Percentiles rank a stretch among this genome's conserved stretches.
phyloP scores from a whole-genome alignment of 805 yeast genomes.

The Jamesozyma lodderae region DNA sequence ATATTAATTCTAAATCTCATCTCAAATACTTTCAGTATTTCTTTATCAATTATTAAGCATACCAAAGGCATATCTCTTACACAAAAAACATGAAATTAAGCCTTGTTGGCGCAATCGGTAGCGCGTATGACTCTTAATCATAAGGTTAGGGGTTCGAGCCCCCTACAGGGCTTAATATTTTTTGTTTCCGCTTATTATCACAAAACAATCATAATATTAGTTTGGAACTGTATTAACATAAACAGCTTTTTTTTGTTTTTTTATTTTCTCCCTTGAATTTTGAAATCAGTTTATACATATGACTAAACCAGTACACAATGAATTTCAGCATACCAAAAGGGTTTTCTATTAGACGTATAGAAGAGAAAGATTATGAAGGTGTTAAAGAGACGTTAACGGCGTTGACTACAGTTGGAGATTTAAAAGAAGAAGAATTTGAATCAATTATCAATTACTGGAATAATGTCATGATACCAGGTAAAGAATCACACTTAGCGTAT shows the following conservation, averaged over 20 bases:
- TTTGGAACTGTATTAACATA: no score
- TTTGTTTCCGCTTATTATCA: no score
- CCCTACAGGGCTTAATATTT: slow-evolving; percentile 12
- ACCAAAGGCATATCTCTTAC: background rate
- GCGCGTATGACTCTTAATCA: slow-evolving; percentile 14
- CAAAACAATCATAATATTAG: no score
- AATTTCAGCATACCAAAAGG: slow-evolving; percentile 31
- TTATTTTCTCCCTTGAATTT: background rate
- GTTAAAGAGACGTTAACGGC: slow-evolving; percentile 54
- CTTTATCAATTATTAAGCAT: no score
- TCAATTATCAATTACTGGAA: slow-evolving; percentile 53
- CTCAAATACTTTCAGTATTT: no score
- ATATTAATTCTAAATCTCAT: no score
- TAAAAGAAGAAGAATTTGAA: slow-evolving; percentile 43
- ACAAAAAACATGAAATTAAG: background rate
- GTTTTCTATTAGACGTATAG: slow-evolving; percentile 53
- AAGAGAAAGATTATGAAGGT: slow-evolving; percentile 46
- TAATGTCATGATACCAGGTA: slow-evolving; percentile 18
- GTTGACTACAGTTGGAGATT: slow-evolving; percentile 76
- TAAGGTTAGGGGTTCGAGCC: slow-evolving; percentile 15
- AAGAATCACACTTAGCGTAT: slow-evolving; percentile 39
- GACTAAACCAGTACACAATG: background rate
- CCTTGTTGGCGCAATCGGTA: slow-evolving; percentile 15
- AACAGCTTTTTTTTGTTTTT: no score
- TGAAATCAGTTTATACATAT: background rate